These are phyloP conservation scores for Globisporangium irregulare DNA, from an alignment of 352 stramenopile species.

Conservation along the genomic window DNA sequence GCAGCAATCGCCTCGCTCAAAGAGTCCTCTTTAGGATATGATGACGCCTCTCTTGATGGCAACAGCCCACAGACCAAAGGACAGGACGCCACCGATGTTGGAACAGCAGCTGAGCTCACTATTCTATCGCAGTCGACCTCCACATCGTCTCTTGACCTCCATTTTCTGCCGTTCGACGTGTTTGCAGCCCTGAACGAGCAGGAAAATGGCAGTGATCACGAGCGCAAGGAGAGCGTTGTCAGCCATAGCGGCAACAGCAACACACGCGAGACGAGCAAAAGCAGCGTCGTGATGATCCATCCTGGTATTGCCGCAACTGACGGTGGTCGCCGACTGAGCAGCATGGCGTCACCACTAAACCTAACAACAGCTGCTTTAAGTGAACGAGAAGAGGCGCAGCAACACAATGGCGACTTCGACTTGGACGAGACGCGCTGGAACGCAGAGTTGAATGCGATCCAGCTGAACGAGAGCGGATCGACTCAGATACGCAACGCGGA, in stretches of 20 bases:
- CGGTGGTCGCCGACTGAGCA: neutral
- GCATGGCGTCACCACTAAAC: neutral
- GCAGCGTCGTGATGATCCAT: neutral
- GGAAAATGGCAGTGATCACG: neutral
- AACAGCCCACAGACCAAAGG: neutral
- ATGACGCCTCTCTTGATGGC: neutral
- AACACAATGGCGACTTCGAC: slow-evolving; percentile 18
- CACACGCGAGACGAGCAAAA: neutral
- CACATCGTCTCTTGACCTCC: slow-evolving; percentile 20
- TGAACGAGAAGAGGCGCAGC: neutral
- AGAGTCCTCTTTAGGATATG: neutral
- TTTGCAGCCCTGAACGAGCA: slow-evolving; percentile 4
- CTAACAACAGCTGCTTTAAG: neutral
- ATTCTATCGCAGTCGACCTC: slow-evolving; percentile 15
- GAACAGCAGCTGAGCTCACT: neutral
- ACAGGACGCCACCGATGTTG: neutral
- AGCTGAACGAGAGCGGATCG: slow-evolving; percentile 29
- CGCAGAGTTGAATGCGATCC: slow-evolving; percentile 11
- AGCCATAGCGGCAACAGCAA: neutral
- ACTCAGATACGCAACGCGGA: neutral
- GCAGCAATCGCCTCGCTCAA: slow-evolving; percentile 2
- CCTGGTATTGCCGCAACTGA: neutral
- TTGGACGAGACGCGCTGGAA: slow-evolving; percentile 20
- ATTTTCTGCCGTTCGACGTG: slow-evolving; percentile 15
- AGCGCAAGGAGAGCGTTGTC: neutral